Conservation (phyloP, 495 filamentous ascomycete species). For the Articulospora tetracladia region DNA sequence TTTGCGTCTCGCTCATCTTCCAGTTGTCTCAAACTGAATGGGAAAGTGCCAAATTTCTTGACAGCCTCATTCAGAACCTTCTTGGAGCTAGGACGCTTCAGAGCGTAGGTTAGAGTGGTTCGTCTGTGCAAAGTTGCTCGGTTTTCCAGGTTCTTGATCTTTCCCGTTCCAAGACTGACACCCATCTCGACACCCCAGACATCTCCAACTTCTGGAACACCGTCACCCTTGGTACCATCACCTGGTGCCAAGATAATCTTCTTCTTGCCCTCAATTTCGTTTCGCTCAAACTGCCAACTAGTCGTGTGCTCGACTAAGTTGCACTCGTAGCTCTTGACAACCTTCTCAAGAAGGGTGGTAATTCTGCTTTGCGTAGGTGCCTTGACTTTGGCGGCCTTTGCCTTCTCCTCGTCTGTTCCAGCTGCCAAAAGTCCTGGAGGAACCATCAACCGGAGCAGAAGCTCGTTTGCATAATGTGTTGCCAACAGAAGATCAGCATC, state of each 20-base stretch:
- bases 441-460: conserved; percentile 84
- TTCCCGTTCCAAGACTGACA: conserved; percentile 84
- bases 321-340: conserved; percentile 86
- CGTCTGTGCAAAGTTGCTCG: conserved; percentile 88
- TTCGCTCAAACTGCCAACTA: conserved; percentile 89
- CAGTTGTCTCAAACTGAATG: conserved; percentile 94
- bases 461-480: conserved; percentile 92
- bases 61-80: conserved; percentile 88
- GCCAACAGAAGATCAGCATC: conserved; percentile 85
- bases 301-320: conserved; percentile 96
- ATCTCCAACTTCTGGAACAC: conserved; percentile 84
- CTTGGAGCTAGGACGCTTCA: conserved; percentile 89
- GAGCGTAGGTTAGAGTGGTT: conserved; percentile 80
- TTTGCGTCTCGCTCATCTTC: conserved; percentile 96
- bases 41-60: conserved; percentile 96
- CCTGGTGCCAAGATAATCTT: conserved; percentile 92
- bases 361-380: conserved; percentile 79
- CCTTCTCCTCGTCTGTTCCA: conserved; percentile 90
- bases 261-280: conserved; percentile 97
- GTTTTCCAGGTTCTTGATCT: conserved; percentile 86
- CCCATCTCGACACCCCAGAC: conserved; percentile 98
- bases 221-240: conserved; percentile 86
- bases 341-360: conserved; percentile 81
- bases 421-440: conserved; percentile 79
- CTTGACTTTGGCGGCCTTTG: conserved; percentile 80